Conservation (phyloP, 1,139 yeast species). For the Suhomyces choctaworum region DNA sequence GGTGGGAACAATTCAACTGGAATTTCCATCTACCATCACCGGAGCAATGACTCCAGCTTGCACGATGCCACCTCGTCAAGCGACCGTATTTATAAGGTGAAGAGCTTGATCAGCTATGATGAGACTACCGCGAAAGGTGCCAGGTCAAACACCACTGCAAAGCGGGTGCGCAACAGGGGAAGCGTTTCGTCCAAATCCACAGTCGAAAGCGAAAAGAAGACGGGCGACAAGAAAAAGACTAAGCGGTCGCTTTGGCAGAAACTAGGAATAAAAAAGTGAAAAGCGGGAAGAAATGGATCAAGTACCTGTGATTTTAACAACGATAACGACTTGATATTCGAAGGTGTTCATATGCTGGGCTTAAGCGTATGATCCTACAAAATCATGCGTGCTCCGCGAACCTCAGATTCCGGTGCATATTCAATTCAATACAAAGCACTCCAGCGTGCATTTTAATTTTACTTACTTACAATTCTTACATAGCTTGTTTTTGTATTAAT, state of each 20-base stretch:
- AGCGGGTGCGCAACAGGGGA: slow-evolving; percentile 13
- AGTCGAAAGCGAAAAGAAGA: slow-evolving; percentile 16
- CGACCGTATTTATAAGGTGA: slow-evolving; percentile 41
- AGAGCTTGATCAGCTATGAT: slow-evolving; percentile 35
- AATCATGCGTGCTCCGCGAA: too few species aligned
- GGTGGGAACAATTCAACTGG: slow-evolving; percentile 3
- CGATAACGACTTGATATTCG: too few species aligned
- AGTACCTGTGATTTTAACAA: too few species aligned
- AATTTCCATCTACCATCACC: slow-evolving; percentile 8
- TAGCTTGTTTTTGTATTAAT: too few species aligned
- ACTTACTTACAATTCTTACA: slow-evolving; percentile 1
- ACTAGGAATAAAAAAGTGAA: slow-evolving; percentile 32
- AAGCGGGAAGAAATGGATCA: too few species aligned
- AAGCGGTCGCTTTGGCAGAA: slow-evolving; percentile 35
- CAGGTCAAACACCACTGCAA: slow-evolving; percentile 20
- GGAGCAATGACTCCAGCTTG: slow-evolving; percentile 11
- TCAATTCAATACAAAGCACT: too few species aligned
- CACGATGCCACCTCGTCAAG: slow-evolving; percentile 9
- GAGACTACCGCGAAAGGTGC: slow-evolving; percentile 28
- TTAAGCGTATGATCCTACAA: too few species aligned
- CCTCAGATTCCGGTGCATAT: too few species aligned
- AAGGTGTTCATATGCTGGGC: too few species aligned
- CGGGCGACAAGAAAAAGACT: slow-evolving; percentile 24
- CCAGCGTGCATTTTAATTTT: not conserved
- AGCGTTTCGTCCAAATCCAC: slow-evolving; percentile 14